These are phyloP conservation scores for Trypethelium eluteriae DNA, from an alignment of 495 filamentous ascomycete genomes.

Conservation along the genomic window DNA sequence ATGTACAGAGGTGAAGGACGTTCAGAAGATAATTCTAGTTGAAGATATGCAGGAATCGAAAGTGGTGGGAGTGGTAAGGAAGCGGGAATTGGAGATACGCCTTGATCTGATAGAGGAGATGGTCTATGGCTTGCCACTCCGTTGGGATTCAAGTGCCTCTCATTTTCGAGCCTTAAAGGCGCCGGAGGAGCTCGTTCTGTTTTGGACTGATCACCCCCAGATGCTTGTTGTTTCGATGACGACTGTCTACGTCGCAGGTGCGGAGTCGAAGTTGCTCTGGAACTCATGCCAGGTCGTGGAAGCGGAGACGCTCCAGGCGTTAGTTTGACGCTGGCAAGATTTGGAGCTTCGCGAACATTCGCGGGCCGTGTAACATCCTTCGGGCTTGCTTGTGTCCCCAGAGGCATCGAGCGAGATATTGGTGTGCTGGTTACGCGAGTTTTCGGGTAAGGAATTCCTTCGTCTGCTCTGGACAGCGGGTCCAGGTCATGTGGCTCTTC, in stretches of 20 bases:
- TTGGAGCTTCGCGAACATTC: conserved; percentile 8
- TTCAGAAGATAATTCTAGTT: conserved; percentile 76
- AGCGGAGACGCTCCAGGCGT: conserved; percentile 21
- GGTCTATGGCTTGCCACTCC: conserved; percentile 16
- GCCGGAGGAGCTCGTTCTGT: conserved; percentile 16
- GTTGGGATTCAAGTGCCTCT: background rate
- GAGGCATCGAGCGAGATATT: background rate
- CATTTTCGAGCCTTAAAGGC: conserved; percentile 19
- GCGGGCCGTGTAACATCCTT: background rate
- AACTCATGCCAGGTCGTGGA: conserved; percentile 26
- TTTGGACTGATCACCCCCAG: conserved; percentile 17
- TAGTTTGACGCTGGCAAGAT: conserved; percentile 20
- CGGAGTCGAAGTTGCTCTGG: conserved; percentile 36
- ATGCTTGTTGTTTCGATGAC: conserved; percentile 21
- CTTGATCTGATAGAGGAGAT: conserved; percentile 16
- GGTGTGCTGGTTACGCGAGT: background rate
- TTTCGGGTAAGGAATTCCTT: conserved; percentile 6
- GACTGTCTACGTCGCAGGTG: conserved; percentile 35
- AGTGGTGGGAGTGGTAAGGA: conserved; percentile 72
- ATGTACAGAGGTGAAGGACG: conserved; percentile 84
- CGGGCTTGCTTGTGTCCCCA: background rate
- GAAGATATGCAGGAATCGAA: conserved; percentile 79
- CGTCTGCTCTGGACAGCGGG: background rate
- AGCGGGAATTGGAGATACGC: conserved; percentile 60
- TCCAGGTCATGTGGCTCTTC: conserved; percentile 4